These are phyloP conservation scores for Cenchrus purpureus DNA, from an alignment of 176 grass and related monocot species.

Conservation along the genomic window DNA sequence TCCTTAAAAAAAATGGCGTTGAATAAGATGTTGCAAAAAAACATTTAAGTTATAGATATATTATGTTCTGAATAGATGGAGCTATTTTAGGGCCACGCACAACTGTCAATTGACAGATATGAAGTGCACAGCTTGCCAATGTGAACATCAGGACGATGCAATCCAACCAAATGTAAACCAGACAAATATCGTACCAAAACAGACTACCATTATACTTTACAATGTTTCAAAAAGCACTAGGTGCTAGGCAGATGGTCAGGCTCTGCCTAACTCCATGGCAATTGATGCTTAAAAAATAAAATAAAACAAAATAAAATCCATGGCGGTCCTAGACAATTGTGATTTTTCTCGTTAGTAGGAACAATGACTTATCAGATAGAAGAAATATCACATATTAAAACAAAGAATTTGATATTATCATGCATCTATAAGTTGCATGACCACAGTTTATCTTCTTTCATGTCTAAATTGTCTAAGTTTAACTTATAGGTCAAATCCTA, in stretches of 20 bases:
- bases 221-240: neutral
- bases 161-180: constrained; percentile 4
- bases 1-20: neutral
- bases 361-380: neutral
- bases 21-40: constrained; percentile 13
- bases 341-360: neutral
- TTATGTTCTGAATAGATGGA: neutral
- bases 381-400: neutral
- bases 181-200: constrained; percentile 30
- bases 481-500: neutral
- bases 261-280: neutral
- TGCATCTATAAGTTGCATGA: neutral
- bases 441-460: neutral
- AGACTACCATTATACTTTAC: constrained; percentile 17
- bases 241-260: neutral
- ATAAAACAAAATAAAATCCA: too few species aligned
- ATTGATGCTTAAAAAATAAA: too few species aligned
- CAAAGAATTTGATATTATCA: neutral
- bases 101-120: constrained; percentile 7
- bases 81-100: constrained; percentile 13
- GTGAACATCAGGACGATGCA: constrained; percentile 6
- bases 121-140: constrained; percentile 28
- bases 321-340: neutral
- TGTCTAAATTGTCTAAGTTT: neutral
- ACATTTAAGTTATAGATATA: neutral